A percentile compares a stretch with the other conserved stretches of the same genome.
Conservation (phyloP, 73 alveolate species). For the Diophrys appendiculata region DNA sequence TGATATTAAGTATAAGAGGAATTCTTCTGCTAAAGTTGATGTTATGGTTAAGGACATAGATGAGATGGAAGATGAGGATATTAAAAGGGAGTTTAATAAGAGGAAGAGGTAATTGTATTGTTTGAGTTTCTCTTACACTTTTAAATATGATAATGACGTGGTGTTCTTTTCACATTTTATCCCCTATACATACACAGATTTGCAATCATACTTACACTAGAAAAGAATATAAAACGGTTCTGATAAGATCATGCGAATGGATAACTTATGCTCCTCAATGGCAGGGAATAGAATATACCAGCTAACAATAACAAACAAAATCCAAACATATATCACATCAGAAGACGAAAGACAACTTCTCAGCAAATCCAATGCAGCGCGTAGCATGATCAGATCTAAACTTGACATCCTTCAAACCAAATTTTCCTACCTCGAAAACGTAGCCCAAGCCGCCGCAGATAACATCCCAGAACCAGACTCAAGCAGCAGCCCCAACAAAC, state of each 20-base stretch:
- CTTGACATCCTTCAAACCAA: neutral
- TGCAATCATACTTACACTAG: constrained; percentile 38
- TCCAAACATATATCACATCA: constrained; percentile 48
- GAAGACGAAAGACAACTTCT: constrained; percentile 54
- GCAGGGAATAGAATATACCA: constrained; percentile 54
- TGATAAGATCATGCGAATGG: constrained; percentile 35
- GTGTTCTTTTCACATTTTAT: constrained; percentile 82
- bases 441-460: no score
- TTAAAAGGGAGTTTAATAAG: constrained; percentile 27
- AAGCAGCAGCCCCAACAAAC: neutral
- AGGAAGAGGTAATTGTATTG: constrained; percentile 37
- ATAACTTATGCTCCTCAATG: constrained; percentile 43
- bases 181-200: constrained; percentile 83
- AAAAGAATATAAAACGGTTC: neutral
- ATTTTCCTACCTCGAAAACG: neutral
- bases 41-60: constrained; percentile 49
- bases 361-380: constrained; percentile 55
- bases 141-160: constrained; percentile 75
- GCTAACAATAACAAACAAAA: constrained; percentile 51
- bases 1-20: constrained; percentile 62
- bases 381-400: constrained; percentile 42
- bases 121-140: constrained; percentile 78
- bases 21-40: constrained; percentile 38
- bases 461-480: neutral
- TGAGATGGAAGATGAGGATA: constrained; percentile 35